Percentiles rank a stretch among this genome's conserved stretches.
Evolutionary conservation across 108 stramenopile species (phyloP).

Genomic region (Nitzschia sp.): DNA sequence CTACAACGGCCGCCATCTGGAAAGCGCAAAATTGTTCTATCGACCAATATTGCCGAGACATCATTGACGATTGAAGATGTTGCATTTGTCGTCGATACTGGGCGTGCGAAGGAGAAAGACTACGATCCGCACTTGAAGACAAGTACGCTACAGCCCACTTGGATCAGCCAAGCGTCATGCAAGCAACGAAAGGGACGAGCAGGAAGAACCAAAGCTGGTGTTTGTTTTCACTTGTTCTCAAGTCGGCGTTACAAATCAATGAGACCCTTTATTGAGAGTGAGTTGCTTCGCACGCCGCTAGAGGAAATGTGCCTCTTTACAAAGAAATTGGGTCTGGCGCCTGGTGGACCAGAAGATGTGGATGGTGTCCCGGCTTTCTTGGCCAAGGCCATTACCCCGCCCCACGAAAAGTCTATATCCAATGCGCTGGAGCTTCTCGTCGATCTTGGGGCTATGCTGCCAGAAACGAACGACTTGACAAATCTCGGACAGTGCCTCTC

Average conservation of each 20-base stretch:
- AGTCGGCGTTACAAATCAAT: constrained; percentile 54
- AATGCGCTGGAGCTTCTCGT: constrained; percentile 79
- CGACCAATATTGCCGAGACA: constrained; percentile 96
- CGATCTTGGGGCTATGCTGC: constrained; percentile 72
- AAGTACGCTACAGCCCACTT: constrained; percentile 76
- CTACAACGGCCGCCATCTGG: constrained; percentile 62
- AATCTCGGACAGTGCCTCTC: constrained; percentile 69
- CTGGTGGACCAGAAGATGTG: constrained; percentile 63
- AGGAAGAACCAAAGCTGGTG: constrained; percentile 68
- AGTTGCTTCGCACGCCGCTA: constrained; percentile 74
- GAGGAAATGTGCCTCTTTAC: constrained; percentile 75
- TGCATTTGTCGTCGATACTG: constrained; percentile 78
- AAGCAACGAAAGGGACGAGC: constrained; percentile 91
- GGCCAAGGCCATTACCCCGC: constrained; percentile 71
- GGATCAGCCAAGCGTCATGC: constrained; percentile 81
- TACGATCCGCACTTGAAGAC: constrained; percentile 89
- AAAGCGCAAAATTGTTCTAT: constrained; percentile 79
- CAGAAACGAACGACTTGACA: constrained; percentile 77
- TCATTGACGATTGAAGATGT: constrained; percentile 93
- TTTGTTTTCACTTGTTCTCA: constrained; percentile 80
- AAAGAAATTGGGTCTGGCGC: constrained; percentile 66
- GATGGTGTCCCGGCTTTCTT: constrained; percentile 75
- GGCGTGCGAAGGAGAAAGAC: constrained; percentile 85
- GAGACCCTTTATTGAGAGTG: constrained; percentile 72
- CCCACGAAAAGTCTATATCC: constrained; percentile 54